Evolutionary conservation across 306 rosid genomes (phyloP), one percentile per base, ranked within the genome.

Genomic region (Acacia crassicarpa): DNA sequence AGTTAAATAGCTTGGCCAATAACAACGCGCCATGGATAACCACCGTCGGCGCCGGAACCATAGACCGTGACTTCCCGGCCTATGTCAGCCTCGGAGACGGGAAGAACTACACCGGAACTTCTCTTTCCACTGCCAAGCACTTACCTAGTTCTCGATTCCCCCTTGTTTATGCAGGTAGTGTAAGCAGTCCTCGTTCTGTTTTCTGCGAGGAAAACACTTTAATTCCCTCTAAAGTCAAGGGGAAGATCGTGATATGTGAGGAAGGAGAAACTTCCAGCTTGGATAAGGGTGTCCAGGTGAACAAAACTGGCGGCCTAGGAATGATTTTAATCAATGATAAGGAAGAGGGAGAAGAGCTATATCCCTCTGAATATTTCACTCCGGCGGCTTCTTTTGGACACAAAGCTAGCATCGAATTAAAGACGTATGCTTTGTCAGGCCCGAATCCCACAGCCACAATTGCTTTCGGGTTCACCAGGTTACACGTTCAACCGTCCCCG

Each of bases 31-130:
- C 99, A 8, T 95, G 98, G 99, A 63, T 89, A 68, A 91, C 87
- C 75, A 90, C 94, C 0, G 99, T 95, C 6, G 98, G 99, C 20
- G 98, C 98, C 1, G 99, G 99, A 81, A 91, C 99, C 44, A 67
- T 95, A 65, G 99, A 93, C 87, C 94, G 99, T 27, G 93, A 93
- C 70, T 95, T 95, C 84, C 99, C 99, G 0, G 88, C 90, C 32
- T 75, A 81, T 72, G 68, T 91, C 77, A 86, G 78, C 76, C 91
- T 91, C 12, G 98, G 97, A 78, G 88, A 92, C 43, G 91, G 88
- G 44, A 92, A 88, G 69, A 83, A 69, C 49, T 92, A 83, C 85
- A 83, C 56, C 2, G 98, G 99, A 1, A 85, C 79, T 56, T 91
- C 99, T 8, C 94, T 95, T 35, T 95, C 92, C 51, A 46, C 65